Conservation (phyloP, 2,329 filamentous ascomycete species). For the Exophiala aquamarina region DNA sequence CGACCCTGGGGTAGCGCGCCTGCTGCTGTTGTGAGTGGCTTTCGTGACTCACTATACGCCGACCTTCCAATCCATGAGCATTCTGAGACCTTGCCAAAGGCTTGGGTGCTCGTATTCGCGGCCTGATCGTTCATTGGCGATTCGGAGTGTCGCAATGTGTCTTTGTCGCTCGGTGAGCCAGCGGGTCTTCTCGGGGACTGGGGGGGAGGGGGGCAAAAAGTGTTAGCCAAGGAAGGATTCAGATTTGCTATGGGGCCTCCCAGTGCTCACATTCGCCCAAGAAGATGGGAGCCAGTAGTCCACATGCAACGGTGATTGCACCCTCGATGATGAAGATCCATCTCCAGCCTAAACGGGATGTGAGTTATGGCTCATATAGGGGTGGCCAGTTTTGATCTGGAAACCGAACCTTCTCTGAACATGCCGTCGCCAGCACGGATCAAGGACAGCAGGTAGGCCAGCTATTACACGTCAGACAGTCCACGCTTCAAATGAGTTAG, state of each 20-base stretch:
- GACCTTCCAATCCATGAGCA: conserved; percentile 15
- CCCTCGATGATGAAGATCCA: conserved; percentile 22
- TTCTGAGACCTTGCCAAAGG: conserved; percentile 22
- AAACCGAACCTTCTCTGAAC: conserved; percentile 2
- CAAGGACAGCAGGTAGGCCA: conserved; percentile 40
- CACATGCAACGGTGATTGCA: conserved; percentile 23
- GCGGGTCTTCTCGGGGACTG: conserved; percentile 31
- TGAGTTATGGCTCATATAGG: no score
- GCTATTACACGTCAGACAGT: background rate
- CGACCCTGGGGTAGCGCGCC: no score
- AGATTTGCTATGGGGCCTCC: no score
- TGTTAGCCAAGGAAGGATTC: no score
- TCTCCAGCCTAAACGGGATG: background rate
- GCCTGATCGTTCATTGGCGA: conserved; percentile 2
- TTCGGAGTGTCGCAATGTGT: conserved; percentile 8
- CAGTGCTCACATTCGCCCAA: conserved; percentile 36
- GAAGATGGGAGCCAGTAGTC: conserved; percentile 31
- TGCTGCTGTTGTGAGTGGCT: no score
- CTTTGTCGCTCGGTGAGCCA: conserved; percentile 31
- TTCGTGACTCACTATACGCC: conserved; percentile 8
- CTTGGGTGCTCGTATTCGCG: conserved; percentile 3
- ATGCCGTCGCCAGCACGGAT: conserved; percentile 23
- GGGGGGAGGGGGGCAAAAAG: background rate
- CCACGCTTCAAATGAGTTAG: no score
- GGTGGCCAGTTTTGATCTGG: no score